A percentile compares a stretch with the other conserved stretches of the same genome.
Conservation (phyloP, 805 yeast species). For the Pichia rugopelliculosa region DNA sequence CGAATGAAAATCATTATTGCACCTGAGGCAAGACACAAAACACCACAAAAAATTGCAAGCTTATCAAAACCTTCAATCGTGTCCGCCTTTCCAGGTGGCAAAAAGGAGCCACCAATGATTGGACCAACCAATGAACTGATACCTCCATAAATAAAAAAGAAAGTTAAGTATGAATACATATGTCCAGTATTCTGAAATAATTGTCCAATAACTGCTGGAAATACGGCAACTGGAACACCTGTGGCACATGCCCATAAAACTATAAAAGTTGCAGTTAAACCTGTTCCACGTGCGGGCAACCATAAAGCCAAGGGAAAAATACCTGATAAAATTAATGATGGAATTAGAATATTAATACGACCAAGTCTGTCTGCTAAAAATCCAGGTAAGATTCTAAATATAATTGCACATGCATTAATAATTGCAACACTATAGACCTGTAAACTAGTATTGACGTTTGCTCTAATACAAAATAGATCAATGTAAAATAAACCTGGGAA, state of each 20-base stretch:
- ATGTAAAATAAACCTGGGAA: constrained; percentile 51
- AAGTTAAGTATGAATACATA: constrained; percentile 24
- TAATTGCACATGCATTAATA: constrained; percentile 35
- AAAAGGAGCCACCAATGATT: constrained; percentile 28
- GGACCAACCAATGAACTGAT: constrained; percentile 31
- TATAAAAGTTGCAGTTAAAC: constrained; percentile 31
- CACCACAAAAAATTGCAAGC: constrained; percentile 28
- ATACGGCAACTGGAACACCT: constrained; percentile 29
- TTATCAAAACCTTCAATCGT: constrained; percentile 24
- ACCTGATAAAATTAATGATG: constrained; percentile 28
- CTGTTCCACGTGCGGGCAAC: constrained; percentile 39
- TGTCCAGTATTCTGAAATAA: constrained; percentile 27
- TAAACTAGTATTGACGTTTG: constrained; percentile 43
- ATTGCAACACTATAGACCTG: constrained; percentile 39
- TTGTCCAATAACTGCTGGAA: constrained; percentile 30
- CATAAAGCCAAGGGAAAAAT: constrained; percentile 38
- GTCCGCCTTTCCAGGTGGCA: constrained; percentile 19
- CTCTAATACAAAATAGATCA: constrained; percentile 43
- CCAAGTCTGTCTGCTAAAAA: constrained; percentile 36
- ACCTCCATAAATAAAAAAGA: constrained; percentile 24
- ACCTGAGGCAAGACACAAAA: constrained; percentile 18
- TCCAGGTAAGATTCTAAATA: constrained; percentile 50
- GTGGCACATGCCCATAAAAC: constrained; percentile 31
- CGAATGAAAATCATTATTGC: constrained; percentile 9
- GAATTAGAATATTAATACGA: constrained; percentile 33